phyloP scores from a whole-genome alignment of 2,329 filamentous ascomycete species.

The Cladophialophora yegresii region DNA sequence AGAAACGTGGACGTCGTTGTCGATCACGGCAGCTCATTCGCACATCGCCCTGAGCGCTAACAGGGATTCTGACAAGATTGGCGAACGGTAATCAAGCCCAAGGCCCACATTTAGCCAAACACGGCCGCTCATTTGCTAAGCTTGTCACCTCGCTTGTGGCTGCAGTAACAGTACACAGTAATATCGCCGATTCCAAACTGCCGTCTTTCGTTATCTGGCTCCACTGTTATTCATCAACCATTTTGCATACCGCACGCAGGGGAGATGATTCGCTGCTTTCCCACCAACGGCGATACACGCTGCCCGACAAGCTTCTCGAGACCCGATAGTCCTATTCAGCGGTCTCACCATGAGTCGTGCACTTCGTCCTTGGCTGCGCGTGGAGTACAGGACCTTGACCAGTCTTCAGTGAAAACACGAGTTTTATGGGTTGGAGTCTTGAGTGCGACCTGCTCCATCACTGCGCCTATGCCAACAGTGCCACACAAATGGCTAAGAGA shows the following conservation, averaged over 20 bases:
- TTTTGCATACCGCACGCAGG: neutral
- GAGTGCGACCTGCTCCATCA: neutral
- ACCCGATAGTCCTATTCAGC: neutral
- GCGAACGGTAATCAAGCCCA: slow-evolving; percentile 1
- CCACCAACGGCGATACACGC: neutral
- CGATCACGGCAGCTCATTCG: neutral
- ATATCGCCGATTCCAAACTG: neutral
- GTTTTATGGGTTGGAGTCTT: neutral
- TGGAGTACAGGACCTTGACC: neutral
- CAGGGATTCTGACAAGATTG: slow-evolving; percentile 7
- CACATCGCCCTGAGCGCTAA: neutral
- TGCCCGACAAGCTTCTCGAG: neutral
- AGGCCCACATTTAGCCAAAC: neutral
- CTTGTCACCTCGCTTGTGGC: neutral
- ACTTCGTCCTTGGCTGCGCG: neutral
- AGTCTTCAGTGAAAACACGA: neutral
- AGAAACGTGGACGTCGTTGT: neutral
- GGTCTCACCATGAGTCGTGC: neutral
- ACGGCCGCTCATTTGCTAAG: neutral
- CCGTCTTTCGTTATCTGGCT: neutral
- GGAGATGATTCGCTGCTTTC: neutral
- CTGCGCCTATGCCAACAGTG: neutral
- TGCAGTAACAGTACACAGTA: neutral
- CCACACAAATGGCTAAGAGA: neutral
- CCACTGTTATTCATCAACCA: neutral